Percentiles rank a stretch among this genome's conserved stretches.
phyloP scores from a whole-genome alignment of 108 stramenopile species.

The Skeletonema marinoi region DNA sequence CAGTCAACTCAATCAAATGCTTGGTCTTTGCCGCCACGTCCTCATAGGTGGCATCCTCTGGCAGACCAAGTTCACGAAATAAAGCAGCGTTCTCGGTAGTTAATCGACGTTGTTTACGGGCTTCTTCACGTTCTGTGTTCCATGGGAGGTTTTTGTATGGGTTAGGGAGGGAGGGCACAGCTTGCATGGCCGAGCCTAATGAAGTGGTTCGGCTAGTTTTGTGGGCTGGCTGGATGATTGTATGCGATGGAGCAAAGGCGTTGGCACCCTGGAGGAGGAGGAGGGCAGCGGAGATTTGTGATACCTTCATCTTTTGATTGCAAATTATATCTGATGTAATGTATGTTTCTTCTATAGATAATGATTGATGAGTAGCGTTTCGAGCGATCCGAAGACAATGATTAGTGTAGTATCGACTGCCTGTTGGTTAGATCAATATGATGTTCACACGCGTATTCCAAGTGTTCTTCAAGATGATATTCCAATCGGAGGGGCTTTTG shows the following conservation, averaged over 20 bases:
- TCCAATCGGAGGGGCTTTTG: no score
- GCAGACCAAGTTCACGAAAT: slow-evolving; percentile 83
- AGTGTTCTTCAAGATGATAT: not conserved
- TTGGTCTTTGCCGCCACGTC: slow-evolving; percentile 77
- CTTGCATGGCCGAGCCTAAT: slow-evolving; percentile 1
- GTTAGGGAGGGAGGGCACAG: slow-evolving; percentile 49
- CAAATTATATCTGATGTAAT: no score
- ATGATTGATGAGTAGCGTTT: not conserved
- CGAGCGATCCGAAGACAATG: not conserved
- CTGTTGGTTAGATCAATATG: not conserved
- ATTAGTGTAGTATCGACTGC: not conserved
- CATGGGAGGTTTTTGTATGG: slow-evolving; percentile 80
- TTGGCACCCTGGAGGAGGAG: not conserved
- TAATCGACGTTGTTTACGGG: slow-evolving; percentile 59
- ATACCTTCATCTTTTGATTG: not conserved
- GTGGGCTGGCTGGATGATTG: not conserved
- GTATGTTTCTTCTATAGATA: no score
- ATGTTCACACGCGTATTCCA: not conserved
- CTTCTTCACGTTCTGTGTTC: slow-evolving; percentile 63
- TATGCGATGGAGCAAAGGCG: slow-evolving; percentile 6
- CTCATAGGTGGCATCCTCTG: slow-evolving; percentile 84
- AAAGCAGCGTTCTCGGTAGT: slow-evolving; percentile 62
- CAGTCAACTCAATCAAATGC: slow-evolving; percentile 44
- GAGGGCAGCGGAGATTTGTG: not conserved
- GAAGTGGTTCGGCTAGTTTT: slow-evolving; percentile 2